Base-by-base conservation (phyloP, 2,329 filamentous ascomycete species). In the Fusarium annulatum region DNA sequence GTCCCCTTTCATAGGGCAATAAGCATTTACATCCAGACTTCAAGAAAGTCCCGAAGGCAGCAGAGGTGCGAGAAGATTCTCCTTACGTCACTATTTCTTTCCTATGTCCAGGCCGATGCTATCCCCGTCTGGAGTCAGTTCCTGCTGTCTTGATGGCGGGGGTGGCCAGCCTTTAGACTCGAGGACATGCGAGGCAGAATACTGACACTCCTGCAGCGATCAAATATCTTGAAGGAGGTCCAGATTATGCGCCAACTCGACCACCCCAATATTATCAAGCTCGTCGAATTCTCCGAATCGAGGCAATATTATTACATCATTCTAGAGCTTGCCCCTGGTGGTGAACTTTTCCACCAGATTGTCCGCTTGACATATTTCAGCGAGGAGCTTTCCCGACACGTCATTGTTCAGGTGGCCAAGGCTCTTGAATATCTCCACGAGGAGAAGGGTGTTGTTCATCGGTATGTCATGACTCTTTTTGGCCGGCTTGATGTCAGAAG, bases 281-380 rank as follows among this genome's bases (percentile, higher is more conserved):
- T 99, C 65, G 88, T 98, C 78, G 94, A 97, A 79, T 98, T 98
- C 80, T 93, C 93, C 72, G 96, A 99, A 83, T 97, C 95, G 2
- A 89, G 90, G 66, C 95, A 98, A 82, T 98, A 98, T 82, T 98
- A 98, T 84, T 99, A 97, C 85, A 98, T 99, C 77, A 91, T 99
- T 48, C 90, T 99, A 45, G 96, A 99, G 84, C 88, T 98, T 48
- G 97, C 96, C 65, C 95, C 95, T 0, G 96, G 96, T 67, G 96
- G 96, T 80, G 96, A 99, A 84, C 87, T 99, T 16, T 99, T 99
- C 87, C 96, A 99, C 82, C 96, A 98, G 82, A 98, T 99, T 77
- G 96, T 99, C 58, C 93, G 96, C 75, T 90, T 99, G 81, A 99
- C 96, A 19, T 99, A 98, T 82, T 99, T 99, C 81, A 98, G 96